Percentiles rank a stretch among this genome's conserved stretches.
Evolutionary conservation across 2,329 filamentous ascomycete species (phyloP).

Genomic region (Aspergillus proliferans): DNA sequence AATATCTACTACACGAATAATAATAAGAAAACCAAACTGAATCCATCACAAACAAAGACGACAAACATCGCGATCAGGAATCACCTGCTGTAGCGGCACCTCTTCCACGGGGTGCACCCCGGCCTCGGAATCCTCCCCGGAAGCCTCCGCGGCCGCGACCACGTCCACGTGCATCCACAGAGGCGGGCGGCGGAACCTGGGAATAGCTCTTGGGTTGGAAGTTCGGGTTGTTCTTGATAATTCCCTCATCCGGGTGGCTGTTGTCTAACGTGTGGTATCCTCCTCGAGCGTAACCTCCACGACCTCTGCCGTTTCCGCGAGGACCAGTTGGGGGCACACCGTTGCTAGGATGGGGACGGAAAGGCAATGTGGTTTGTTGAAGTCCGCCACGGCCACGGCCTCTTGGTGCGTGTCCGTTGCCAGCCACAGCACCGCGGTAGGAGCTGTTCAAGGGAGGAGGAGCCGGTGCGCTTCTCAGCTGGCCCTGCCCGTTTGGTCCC

Average conservation of each 20-base stretch:
- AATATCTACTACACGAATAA: no score
- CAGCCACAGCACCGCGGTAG: slow-evolving; percentile 52
- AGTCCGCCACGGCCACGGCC: slow-evolving; percentile 27
- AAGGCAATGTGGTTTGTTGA: slow-evolving; percentile 23
- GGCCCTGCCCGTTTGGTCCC: slow-evolving; percentile 53
- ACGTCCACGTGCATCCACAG: slow-evolving; percentile 33
- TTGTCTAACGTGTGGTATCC: slow-evolving; percentile 42
- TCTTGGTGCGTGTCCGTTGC: slow-evolving; percentile 32
- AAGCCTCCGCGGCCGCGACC: slow-evolving; percentile 24
- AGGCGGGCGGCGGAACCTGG: slow-evolving; percentile 45
- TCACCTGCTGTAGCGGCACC: slow-evolving; percentile 13
- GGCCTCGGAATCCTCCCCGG: slow-evolving; percentile 21
- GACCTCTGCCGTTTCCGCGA: slow-evolving; percentile 30
- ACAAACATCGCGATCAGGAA: not conserved
- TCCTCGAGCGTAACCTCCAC: slow-evolving; percentile 26
- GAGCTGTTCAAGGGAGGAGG: slow-evolving; percentile 55
- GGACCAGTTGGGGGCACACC: slow-evolving; percentile 13
- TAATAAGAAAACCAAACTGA: no score
- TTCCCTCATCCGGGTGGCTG: slow-evolving; percentile 47
- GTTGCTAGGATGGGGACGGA: slow-evolving; percentile 25
- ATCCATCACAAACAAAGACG: no score
- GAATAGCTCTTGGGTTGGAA: slow-evolving; percentile 51
- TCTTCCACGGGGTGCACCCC: slow-evolving; percentile 21
- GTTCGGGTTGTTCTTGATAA: slow-evolving; percentile 50
- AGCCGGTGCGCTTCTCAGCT: slow-evolving; percentile 52